Conservation (phyloP, 1,139 yeast species). For the Geotrichum restrictum region DNA sequence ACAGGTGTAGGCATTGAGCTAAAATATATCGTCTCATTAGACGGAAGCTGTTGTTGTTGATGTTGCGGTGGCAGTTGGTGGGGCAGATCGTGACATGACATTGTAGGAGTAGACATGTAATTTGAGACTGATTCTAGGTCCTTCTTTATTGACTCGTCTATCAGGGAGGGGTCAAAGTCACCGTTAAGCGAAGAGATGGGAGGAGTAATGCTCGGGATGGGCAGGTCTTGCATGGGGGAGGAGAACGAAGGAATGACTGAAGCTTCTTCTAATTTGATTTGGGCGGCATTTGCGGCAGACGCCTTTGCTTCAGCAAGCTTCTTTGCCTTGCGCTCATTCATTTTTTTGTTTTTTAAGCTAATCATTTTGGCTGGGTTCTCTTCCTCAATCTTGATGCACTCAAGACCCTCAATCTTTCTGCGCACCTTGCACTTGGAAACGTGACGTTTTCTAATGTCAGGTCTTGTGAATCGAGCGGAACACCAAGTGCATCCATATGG, state of each 20-base stretch:
- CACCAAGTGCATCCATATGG: conserved; percentile 34
- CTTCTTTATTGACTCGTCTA: conserved; percentile 6
- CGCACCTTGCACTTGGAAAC: conserved; percentile 26
- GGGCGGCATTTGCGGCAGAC: not conserved
- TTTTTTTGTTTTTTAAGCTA: conserved; percentile 12
- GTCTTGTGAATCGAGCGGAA: conserved; percentile 30
- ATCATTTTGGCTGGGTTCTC: conserved; percentile 20
- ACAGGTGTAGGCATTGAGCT: conserved; percentile 12
- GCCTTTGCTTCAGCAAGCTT: conserved; percentile 6
- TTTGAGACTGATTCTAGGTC: not conserved
- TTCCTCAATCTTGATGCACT: conserved; percentile 18
- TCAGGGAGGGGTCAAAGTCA: conserved; percentile 5
- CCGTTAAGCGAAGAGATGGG: not conserved
- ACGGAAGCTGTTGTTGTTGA: not conserved
- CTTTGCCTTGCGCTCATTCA: conserved; percentile 12
- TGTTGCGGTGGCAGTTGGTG: not conserved
- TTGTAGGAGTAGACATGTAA: conserved; percentile 4
- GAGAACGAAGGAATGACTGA: not conserved
- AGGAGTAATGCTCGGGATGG: not conserved
- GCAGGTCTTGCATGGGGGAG: not conserved
- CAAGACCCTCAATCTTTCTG: conserved; percentile 14
- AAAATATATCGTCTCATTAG: conserved; percentile 1
- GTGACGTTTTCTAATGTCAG: conserved; percentile 34
- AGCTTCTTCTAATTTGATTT: not conserved
- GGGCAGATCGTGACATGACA: conserved; percentile 1